Base-by-base conservation (phyloP, 805 yeast species). In the Wickerhamomyces tratensis region DNA sequence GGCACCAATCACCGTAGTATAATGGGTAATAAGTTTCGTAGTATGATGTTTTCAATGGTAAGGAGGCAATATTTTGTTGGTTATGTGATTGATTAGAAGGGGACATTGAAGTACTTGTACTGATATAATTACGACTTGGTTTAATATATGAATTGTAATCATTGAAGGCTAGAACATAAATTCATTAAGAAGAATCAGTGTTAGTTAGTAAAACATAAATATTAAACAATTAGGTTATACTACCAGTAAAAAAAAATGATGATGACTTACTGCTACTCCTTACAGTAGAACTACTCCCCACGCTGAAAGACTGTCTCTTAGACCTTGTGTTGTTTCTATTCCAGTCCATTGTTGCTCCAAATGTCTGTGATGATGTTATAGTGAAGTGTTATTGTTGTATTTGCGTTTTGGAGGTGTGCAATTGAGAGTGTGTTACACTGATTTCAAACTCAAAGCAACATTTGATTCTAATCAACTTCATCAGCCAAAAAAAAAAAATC, bases 1-100 rank as follows among this genome's bases (percentile, higher is more conserved):
- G 46, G 6, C 74, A 51, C 85, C 85, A 78, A 46, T 75, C 82
- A 31, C 69, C 59, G 6, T 70, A 65, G 45, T 65, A 74, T 11
- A 78, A 54, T 1, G 80, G 80, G 61, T 68, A 70, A 40, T 68
- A 63, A 0, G 74, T 57, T 42, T 72, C 76, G 46, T 65, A 75
- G 44, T 63, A 62, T 1, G 77, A 74, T 3, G 61, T 64, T 34
- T 63, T 50, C 1, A 54, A 49, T 12, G 66, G 63, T 25, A n/a
- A n/a, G n/a, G n/a, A n/a, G n/a, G n/a, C n/a, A n/a, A 55, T 42
- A 30, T 47, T 50, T 4, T 20, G 39, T 41, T n/a, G 47, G 8
- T 27, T 25, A 3, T 36, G 37, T n/a, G n/a, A n/a, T 13, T 9
- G 43, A 39, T 20, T 43, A 27, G 7, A 4, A 8, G 34, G n/a